Evolutionary conservation across 2,329 filamentous ascomycete species (phyloP).

Genomic region (Alternaria arborescens): DNA sequence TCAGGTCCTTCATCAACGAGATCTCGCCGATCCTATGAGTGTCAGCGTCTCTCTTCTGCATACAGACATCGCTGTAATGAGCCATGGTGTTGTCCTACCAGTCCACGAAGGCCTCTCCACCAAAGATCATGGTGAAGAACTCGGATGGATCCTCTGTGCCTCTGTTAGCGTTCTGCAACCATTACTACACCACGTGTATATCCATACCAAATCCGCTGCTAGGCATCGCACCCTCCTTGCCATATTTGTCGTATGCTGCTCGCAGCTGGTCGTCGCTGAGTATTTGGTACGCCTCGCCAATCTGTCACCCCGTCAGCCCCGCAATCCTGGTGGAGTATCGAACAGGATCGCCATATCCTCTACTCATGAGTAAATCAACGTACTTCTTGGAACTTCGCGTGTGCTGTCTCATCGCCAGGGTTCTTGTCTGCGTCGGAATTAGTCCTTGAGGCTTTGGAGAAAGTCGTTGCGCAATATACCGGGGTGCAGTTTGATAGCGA

Average conservation of each 20-base stretch:
- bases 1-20: constrained; percentile 97
- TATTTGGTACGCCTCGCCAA: constrained; percentile 78
- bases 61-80: background rate
- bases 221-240: constrained; percentile 93
- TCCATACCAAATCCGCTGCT: constrained; percentile 81
- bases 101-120: constrained; percentile 93
- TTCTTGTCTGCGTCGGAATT: constrained; percentile 79
- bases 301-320: constrained; percentile 54
- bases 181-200: background rate
- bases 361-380: constrained; percentile 24
- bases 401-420: constrained; percentile 90
- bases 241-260: constrained; percentile 94
- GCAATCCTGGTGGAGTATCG: constrained; percentile 17
- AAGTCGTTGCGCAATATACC: constrained; percentile 60
- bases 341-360: constrained; percentile 7
- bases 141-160: constrained; percentile 84
- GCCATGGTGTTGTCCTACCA: constrained; percentile 58
- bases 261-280: constrained; percentile 87
- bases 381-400: constrained; percentile 93
- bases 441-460: constrained; percentile 13
- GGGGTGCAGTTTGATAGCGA: constrained; percentile 92
- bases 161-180: constrained; percentile 31
- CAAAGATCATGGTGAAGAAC: constrained; percentile 99
- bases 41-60: constrained; percentile 14
- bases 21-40: constrained; percentile 84